Evolutionary conservation across 768 basidiomycete species (phyloP).

Genomic region (Agaricus blazei): DNA sequence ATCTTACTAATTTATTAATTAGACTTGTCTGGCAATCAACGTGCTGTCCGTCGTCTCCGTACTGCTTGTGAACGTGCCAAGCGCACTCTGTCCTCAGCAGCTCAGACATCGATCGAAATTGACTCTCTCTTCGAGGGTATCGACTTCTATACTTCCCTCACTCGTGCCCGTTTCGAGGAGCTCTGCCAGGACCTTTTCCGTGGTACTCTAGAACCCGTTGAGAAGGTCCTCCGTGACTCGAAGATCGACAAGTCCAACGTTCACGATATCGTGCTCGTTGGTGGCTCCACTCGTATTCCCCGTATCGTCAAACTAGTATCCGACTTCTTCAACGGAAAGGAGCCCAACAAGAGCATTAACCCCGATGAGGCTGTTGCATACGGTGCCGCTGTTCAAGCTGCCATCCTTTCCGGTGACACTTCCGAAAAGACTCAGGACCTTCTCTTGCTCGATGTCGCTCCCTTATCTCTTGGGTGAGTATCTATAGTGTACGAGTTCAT

Average conservation of each 20-base stretch:
- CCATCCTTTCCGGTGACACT: constrained; percentile 95
- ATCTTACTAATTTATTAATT: constrained; percentile 10
- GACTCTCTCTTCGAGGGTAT: constrained; percentile 97
- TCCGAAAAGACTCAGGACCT: constrained; percentile 98
- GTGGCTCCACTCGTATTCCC: constrained; percentile 98
- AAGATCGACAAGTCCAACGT: constrained; percentile 97
- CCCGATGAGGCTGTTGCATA: constrained; percentile 99
- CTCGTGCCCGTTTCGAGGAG: constrained; percentile 97
- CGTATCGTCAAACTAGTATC: constrained; percentile 96
- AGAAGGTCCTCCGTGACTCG: constrained; percentile 96
- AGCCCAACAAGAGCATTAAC: constrained; percentile 99
- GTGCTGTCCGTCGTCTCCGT: constrained; percentile 94
- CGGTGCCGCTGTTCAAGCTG: constrained; percentile 97
- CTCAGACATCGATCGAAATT: constrained; percentile 96
- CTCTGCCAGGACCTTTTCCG: constrained; percentile 95
- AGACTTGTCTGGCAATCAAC: constrained; percentile 88
- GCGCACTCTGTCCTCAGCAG: constrained; percentile 94
- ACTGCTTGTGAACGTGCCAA: constrained; percentile 99
- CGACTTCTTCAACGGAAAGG: constrained; percentile 98
- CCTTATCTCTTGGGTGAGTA: constrained; percentile 61
- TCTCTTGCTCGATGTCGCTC: constrained; percentile 91
- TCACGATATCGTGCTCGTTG: constrained; percentile 96
- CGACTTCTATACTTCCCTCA: constrained; percentile 97
- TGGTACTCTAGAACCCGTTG: constrained; percentile 89
- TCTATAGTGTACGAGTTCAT: constrained; percentile 22